These are phyloP conservation scores for Gossypium trilobum DNA, from an alignment of 441 rosid genomes.

Conservation along the genomic window DNA sequence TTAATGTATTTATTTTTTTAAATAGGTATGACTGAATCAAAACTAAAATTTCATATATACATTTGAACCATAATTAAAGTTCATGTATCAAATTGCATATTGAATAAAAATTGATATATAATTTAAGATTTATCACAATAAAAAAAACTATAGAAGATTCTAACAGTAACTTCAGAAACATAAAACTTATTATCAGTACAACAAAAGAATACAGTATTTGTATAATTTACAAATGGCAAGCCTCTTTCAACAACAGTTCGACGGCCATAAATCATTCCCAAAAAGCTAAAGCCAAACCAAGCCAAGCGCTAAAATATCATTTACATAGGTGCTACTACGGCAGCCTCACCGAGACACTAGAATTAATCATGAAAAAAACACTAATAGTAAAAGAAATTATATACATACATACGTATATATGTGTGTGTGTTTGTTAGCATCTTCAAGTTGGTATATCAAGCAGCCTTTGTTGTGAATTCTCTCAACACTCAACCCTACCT, in stretches of 20 bases:
- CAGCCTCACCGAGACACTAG: background rate
- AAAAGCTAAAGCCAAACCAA: background rate
- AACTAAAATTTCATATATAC: too few species aligned
- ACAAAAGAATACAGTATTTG: background rate
- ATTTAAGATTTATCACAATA: background rate
- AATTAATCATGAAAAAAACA: background rate
- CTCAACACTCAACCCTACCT: background rate
- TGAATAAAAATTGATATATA: background rate
- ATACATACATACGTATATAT: background rate
- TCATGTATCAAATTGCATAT: too few species aligned
- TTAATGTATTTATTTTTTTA: too few species aligned
- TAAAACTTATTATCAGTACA: background rate
- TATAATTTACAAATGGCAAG: background rate
- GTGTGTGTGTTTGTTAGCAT: background rate
- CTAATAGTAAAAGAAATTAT: background rate
- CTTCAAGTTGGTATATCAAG: background rate
- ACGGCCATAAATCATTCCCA: background rate
- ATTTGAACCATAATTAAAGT: too few species aligned
- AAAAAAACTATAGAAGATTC: background rate
- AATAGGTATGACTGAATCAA: too few species aligned
- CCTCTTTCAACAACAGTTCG: background rate
- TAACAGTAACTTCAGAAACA: background rate
- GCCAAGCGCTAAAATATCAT: background rate
- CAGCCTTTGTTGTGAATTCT: background rate
- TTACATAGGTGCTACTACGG: background rate